These are phyloP conservation scores for Ophiostoma sp. DNA, from an alignment of 2,329 filamentous ascomycete species.

Conservation along the genomic window DNA sequence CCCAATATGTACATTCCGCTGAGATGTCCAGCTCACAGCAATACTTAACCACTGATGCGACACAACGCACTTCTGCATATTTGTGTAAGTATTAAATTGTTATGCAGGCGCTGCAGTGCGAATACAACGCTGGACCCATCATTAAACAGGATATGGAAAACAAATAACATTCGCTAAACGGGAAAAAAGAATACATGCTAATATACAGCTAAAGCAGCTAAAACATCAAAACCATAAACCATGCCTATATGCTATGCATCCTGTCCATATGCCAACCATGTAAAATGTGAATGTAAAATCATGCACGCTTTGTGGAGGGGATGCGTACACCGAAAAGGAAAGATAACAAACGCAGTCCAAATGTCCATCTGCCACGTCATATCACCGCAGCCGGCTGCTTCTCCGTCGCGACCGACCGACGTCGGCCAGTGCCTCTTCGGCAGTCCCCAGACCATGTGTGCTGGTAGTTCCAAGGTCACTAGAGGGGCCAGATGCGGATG, in stretches of 20 bases:
- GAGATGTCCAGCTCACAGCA: neutral
- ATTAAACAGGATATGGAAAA: neutral
- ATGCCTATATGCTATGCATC: slow-evolving; percentile 10
- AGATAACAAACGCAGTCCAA: neutral
- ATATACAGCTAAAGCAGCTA: neutral
- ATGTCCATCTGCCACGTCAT: neutral
- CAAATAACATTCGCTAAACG: neutral
- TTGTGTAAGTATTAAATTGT: neutral
- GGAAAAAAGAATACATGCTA: neutral
- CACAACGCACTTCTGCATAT: neutral
- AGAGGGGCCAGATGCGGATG: neutral
- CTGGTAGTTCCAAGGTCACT: neutral
- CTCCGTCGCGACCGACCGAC: slow-evolving; percentile 9
- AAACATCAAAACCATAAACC: slow-evolving; percentile 2
- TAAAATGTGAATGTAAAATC: neutral
- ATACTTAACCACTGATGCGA: neutral
- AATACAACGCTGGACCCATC: slow-evolving; percentile 8
- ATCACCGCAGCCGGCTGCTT: slow-evolving; percentile 20
- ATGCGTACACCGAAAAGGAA: neutral
- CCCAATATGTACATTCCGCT: no score
- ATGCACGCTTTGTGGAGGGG: neutral
- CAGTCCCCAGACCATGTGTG: neutral
- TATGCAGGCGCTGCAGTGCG: neutral
- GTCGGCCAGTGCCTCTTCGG: neutral
- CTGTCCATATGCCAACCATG: slow-evolving; percentile 4